Conservation (phyloP, 306 rosid species). For the Dryas octopetala region DNA sequence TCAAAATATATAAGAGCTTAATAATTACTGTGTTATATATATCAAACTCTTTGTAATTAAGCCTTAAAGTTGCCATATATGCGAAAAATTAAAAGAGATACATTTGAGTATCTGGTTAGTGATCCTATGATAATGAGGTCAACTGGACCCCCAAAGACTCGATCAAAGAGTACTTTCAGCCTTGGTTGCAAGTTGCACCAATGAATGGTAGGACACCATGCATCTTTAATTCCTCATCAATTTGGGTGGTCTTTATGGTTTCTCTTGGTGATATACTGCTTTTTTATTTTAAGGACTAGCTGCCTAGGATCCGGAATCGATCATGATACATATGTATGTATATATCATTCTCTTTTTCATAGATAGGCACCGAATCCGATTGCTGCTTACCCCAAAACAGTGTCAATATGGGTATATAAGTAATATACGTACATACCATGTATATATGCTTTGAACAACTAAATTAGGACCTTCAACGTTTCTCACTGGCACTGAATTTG, state of each 20-base stretch:
- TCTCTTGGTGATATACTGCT: not conserved
- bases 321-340: not conserved
- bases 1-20: no score
- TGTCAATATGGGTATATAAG: conserved; percentile 30
- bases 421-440: conserved; percentile 5
- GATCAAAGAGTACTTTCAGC: not conserved
- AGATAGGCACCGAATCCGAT: no score
- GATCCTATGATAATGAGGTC: no score
- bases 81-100: no score
- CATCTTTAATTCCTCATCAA: not conserved
- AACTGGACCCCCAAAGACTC: no score
- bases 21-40: no score
- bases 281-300: not conserved
- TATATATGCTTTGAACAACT: conserved; percentile 29
- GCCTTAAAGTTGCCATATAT: no score
- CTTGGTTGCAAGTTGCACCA: not conserved
- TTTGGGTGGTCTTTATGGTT: conserved; percentile 5
- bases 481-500: conserved; percentile 68
- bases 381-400: conserved; percentile 8
- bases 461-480: conserved; percentile 34
- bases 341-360: no score
- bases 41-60: no score
- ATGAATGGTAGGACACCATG: not conserved
- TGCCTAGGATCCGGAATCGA: conserved; percentile 19
- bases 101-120: no score